Percentiles rank a stretch among this genome's conserved stretches.
Evolutionary conservation across 2,329 filamentous ascomycete genomes (phyloP).

Genomic region (Fusarium pseudocircinatum): DNA sequence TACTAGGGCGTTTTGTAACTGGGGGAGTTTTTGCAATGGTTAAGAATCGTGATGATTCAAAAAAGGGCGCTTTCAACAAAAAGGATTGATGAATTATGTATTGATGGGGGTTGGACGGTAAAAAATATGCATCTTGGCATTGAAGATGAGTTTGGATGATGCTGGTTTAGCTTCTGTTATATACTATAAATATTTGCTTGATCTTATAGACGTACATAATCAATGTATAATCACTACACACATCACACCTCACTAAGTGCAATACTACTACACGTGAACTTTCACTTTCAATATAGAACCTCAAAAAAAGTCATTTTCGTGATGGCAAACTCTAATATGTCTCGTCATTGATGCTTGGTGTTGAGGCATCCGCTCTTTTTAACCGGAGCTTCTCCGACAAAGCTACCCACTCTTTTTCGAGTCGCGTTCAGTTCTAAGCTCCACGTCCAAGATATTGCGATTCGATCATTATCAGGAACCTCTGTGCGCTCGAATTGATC

Average conservation of each 20-base stretch:
- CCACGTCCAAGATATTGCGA: conserved; percentile 35
- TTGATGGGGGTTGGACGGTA: conserved; percentile 9
- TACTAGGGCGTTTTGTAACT: conserved; percentile 22
- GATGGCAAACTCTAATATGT: not conserved
- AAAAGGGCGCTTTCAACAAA: conserved; percentile 1
- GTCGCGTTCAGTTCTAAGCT: conserved; percentile 40
- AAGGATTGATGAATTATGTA: conserved; percentile 22
- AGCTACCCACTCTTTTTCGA: conserved; percentile 41
- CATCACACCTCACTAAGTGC: fast-evolving
- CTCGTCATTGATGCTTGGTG: not conserved
- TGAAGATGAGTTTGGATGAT: not conserved
- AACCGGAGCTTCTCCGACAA: conserved; percentile 41
- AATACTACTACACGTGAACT: fast-evolving
- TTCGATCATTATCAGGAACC: conserved; percentile 27
- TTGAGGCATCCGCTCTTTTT: not conserved
- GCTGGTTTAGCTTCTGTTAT: conserved; percentile 3
- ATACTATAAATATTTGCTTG: conserved; percentile 5
- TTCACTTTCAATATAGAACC: not conserved
- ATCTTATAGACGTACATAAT: conserved; percentile 31
- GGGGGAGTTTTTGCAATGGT: conserved; percentile 8
- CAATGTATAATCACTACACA: conserved; percentile 2
- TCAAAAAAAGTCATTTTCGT: not conserved
- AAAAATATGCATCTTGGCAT: conserved; percentile 13
- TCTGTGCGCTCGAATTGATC: conserved; percentile 22
- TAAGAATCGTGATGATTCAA: conserved; percentile 2